These are phyloP conservation scores for Penicillium griseofulvum DNA, from an alignment of 2,329 filamentous ascomycete genomes.

Conservation along the genomic window DNA sequence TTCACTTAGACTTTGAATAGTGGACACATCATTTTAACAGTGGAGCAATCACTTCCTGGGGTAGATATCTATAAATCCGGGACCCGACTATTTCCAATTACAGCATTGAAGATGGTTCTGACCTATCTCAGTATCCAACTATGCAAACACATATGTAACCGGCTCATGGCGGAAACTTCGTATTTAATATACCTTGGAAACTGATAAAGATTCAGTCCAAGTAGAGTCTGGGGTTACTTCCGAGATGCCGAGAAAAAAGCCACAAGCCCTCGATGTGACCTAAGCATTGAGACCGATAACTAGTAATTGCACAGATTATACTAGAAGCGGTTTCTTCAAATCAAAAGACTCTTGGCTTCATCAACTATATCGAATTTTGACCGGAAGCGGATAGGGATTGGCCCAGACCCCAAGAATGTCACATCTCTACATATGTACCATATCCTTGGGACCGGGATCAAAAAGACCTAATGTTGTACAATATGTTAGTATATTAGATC, in stretches of 20 bases:
- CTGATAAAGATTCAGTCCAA: neutral
- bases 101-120: neutral
- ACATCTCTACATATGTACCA: neutral
- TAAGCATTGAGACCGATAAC: neutral
- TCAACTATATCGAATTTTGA: neutral
- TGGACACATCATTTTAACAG: too few relatives aligned
- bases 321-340: neutral
- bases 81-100: neutral
- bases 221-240: neutral
- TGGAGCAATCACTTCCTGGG: too few relatives aligned
- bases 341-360: neutral
- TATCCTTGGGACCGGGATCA: neutral
- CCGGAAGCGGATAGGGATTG: neutral
- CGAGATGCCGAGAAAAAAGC: neutral
- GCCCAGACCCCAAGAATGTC: neutral
- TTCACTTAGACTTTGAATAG: too few relatives aligned
- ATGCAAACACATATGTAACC: neutral
- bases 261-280: conserved; percentile 4
- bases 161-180: neutral
- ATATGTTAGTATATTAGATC: neutral
- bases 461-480: neutral
- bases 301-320: neutral
- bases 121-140: neutral
- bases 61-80: neutral
- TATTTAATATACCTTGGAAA: neutral